phyloP scores from a whole-genome alignment of 768 basidiomycete genomes.

The Rhodotorula graminis region DNA sequence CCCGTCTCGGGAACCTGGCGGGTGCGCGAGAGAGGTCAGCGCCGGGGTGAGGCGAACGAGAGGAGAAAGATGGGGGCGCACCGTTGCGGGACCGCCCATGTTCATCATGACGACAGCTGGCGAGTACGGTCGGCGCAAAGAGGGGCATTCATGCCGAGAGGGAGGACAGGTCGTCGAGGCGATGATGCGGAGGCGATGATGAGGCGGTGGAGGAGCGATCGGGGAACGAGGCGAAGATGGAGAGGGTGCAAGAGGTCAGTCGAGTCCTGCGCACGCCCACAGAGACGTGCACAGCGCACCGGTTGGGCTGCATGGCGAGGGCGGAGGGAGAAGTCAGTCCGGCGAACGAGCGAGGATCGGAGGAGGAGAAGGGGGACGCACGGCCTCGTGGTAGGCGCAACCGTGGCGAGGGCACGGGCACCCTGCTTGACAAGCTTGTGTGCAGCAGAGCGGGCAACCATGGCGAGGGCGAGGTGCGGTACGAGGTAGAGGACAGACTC shows the following conservation, averaged over 20 bases:
- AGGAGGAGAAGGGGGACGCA: background rate
- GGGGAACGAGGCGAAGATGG: background rate
- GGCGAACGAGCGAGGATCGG: background rate
- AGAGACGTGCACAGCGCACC: background rate
- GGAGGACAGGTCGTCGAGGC: background rate
- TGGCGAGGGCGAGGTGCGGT: background rate
- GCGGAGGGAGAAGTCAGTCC: background rate
- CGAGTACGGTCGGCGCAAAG: no score
- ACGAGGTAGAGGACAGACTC: background rate
- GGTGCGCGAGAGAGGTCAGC: background rate
- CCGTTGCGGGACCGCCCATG: constrained; percentile 78
- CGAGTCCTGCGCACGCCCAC: fast-evolving
- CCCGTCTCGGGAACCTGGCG: constrained; percentile 81
- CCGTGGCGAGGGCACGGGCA: constrained; percentile 17
- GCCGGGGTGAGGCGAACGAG: no score
- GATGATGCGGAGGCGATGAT: background rate
- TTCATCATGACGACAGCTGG: constrained; percentile 92
- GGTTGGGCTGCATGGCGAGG: constrained; percentile 10
- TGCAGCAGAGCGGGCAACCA: constrained; percentile 7
- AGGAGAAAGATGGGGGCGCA: no score
- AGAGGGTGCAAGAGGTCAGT: background rate
- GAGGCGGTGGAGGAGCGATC: background rate
- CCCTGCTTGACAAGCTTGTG: constrained; percentile 1
- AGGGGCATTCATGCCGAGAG: background rate
- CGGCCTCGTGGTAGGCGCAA: constrained; percentile 9